Percentiles rank a stretch among this genome's conserved stretches.
Conservation (phyloP, 1,284 basidiomycete genomes). For the Gastroboletus turbinatus region DNA sequence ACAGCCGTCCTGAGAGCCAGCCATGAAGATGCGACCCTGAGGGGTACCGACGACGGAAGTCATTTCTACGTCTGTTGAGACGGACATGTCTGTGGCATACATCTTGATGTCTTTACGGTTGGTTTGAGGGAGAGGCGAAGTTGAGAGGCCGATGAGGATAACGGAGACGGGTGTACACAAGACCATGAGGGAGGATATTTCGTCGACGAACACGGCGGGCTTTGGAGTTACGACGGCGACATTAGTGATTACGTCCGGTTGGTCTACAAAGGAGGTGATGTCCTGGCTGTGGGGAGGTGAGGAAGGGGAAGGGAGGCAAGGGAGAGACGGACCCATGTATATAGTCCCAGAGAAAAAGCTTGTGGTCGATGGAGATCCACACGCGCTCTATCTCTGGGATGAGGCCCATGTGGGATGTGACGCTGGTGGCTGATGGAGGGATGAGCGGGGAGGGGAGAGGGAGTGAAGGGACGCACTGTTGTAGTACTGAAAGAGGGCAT, state of each 20-base stretch:
- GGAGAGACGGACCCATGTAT: constrained; percentile 70
- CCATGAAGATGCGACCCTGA: constrained; percentile 90
- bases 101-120: constrained; percentile 77
- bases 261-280: constrained; percentile 87
- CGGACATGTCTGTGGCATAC: constrained; percentile 86
- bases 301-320: not conserved
- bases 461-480: constrained; percentile 52
- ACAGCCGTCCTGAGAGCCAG: constrained; percentile 82
- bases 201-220: constrained; percentile 86
- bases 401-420: constrained; percentile 81
- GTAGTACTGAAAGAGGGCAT: constrained; percentile 78
- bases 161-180: constrained; percentile 86
- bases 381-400: constrained; percentile 93
- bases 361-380: constrained; percentile 95
- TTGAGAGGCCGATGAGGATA: constrained; percentile 84
- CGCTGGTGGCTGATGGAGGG: constrained; percentile 47
- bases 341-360: constrained; percentile 97
- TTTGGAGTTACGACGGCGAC: constrained; percentile 84
- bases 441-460: constrained; percentile 15
- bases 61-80: constrained; percentile 83
- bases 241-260: constrained; percentile 87
- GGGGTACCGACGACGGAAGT: constrained; percentile 76
- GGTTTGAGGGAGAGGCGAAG: constrained; percentile 47
- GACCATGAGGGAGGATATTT: constrained; percentile 87
- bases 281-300: constrained; percentile 56